These are phyloP conservation scores for Russula dissimulans DNA, from an alignment of 768 basidiomycete species.

Conservation along the genomic window DNA sequence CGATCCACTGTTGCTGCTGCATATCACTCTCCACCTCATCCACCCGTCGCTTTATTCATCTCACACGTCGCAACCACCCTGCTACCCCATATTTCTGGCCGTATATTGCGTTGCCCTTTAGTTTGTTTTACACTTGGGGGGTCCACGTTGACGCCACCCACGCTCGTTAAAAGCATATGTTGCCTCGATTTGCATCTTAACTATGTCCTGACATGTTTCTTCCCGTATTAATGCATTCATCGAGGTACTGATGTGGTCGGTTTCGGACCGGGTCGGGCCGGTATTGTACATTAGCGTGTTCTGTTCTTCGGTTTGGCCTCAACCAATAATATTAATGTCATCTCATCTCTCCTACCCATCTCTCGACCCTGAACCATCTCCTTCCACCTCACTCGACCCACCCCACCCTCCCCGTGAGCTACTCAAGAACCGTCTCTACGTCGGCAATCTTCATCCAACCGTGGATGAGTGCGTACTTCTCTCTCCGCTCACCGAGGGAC, in stretches of 20 bases:
- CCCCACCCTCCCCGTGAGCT: conserved; percentile 23
- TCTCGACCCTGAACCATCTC: conserved; percentile 6
- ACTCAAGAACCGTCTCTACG: conserved; percentile 71
- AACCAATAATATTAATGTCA: background rate
- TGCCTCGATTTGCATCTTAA: conserved; percentile 10
- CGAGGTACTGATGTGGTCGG: background rate
- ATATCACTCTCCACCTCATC: conserved; percentile 18
- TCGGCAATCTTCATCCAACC: conserved; percentile 80
- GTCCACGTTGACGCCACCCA: conserved; percentile 5
- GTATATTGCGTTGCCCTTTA: conserved; percentile 6
- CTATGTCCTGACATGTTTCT: conserved; percentile 11
- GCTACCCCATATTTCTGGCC: conserved; percentile 13
- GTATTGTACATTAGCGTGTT: no score
- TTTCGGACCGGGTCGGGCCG: conserved; percentile 1
- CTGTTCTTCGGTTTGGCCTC: no score
- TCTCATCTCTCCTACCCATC: conserved; percentile 25
- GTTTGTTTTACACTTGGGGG: conserved; percentile 11
- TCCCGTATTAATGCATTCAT: background rate
- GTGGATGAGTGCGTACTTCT: conserved; percentile 66
- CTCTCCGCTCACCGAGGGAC: background rate
- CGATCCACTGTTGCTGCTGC: conserved; percentile 19
- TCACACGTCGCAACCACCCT: conserved; percentile 12
- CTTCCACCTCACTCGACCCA: conserved; percentile 15
- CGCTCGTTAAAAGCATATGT: conserved; percentile 12
- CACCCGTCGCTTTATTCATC: conserved; percentile 14